Base-by-base conservation (phyloP, 176 grass and related monocot genomes). In the Chloris gayana region DNA sequence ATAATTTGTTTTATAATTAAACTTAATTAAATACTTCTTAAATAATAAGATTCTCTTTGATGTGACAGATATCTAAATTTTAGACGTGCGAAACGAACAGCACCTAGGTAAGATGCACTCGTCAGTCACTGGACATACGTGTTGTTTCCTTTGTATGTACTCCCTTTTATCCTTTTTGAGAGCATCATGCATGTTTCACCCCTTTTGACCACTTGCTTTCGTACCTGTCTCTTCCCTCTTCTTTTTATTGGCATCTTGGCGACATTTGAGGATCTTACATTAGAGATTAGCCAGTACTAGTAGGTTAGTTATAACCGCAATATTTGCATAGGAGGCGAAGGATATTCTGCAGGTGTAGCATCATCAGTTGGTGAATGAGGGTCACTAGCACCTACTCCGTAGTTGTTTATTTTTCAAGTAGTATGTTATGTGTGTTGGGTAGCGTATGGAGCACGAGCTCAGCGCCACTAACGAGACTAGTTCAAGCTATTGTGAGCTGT, bases 191-290 rank as follows among this genome's bases (percentile, higher is more conserved):
- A 29, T 44, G 58, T 77, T 56, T 69, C 26, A 35, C 22, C 39
- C 72, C 39, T 72, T 72, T 64, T 84, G 66, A 56, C 42, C 78
- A 56, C 22, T 77, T 73, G 42, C 42, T 61, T 39, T 78, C 12
- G 26, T 57, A 34, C 2, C 46, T 27, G 69, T 38, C 46, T 72
- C 67, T 15, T 15, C 9, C 5, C 18, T 53, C 21, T 29, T 27
- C 24, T 19, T 30, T 9, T 44, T 1, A 17, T 5, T 77, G 39
- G 58, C 18, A 25, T 57, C 69, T 79, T 73, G 66, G 73, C 12
- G 8, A 44, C 41, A 44, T 44, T 44, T 44, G 66, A 66, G 10
- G 1, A 7, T 41, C 41, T 44, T 44, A 11, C 41, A 44, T 2
- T 12, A 44, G 4, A 49, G 9, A 15, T 49, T 4, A 12, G 56